Evolutionary conservation across 1,139 yeast genomes (phyloP).

Genomic region (Fermentozyma sake): DNA sequence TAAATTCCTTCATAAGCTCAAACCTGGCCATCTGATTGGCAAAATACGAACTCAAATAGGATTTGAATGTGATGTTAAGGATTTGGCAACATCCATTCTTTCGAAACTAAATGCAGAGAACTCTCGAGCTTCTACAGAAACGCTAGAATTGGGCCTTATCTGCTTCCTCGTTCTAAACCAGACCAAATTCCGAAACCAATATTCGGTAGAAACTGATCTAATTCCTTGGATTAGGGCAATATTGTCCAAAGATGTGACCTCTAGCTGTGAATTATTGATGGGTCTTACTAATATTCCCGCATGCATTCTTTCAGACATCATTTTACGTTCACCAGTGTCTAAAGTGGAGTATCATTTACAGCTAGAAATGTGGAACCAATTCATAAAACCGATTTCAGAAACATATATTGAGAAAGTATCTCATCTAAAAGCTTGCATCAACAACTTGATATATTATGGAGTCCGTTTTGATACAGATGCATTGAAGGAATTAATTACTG

Average conservation of each 20-base stretch:
- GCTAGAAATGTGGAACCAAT: conserved; percentile 32
- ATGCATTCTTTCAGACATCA: conserved; percentile 30
- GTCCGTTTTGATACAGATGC: conserved; percentile 19
- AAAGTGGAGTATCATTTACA: conserved; percentile 30
- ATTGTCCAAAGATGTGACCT: too few relatives aligned
- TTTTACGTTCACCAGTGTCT: conserved; percentile 33
- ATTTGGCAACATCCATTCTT: conserved; percentile 14
- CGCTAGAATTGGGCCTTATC: too few relatives aligned
- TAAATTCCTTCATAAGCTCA: too few relatives aligned
- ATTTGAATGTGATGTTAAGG: too few relatives aligned
- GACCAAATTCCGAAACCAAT: too few relatives aligned
- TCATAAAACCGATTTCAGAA: conserved; percentile 13
- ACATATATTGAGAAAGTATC: conserved; percentile 14
- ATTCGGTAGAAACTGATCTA: too few relatives aligned
- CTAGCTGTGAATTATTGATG: conserved; percentile 25
- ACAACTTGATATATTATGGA: conserved; percentile 25
- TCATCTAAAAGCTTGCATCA: conserved; percentile 18
- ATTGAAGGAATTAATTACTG: conserved; percentile 15
- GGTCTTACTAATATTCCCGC: conserved; percentile 30
- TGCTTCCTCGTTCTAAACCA: too few relatives aligned
- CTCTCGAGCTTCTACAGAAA: too few relatives aligned
- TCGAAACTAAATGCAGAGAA: not conserved
- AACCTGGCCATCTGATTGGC: too few relatives aligned
- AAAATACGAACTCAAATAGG: too few relatives aligned
- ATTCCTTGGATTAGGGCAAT: too few relatives aligned